Evolutionary conservation across 352 stramenopile genomes (phyloP).

Genomic region (Globisporangium barbulae): DNA sequence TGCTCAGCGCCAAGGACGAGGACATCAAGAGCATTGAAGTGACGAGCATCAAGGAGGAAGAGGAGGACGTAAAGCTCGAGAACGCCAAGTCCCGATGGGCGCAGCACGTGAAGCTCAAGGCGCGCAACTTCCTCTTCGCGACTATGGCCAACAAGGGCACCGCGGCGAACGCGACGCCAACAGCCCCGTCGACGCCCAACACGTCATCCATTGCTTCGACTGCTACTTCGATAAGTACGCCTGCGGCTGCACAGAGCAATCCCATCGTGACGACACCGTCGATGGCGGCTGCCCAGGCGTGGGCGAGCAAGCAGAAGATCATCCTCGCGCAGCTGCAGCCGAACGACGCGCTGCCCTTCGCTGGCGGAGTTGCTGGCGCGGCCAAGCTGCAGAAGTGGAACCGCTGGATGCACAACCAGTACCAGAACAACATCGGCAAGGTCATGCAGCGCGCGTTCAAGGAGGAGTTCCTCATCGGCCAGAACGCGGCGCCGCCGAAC

Average conservation of each 20-base stretch:
- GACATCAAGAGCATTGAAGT: slow-evolving; percentile 70
- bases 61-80: slow-evolving; percentile 79
- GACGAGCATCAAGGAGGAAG: slow-evolving; percentile 84
- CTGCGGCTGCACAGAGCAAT: slow-evolving; percentile 5
- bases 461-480: slow-evolving; percentile 44
- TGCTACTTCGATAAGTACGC: not conserved
- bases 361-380: slow-evolving; percentile 26
- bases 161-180: not conserved
- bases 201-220: not conserved
- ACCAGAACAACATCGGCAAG: slow-evolving; percentile 69
- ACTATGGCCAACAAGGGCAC: slow-evolving; percentile 39
- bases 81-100: slow-evolving; percentile 82
- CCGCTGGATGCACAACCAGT: slow-evolving; percentile 71
- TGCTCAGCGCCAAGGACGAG: slow-evolving; percentile 60
- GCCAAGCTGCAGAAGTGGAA: slow-evolving; percentile 87
- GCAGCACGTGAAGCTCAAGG: slow-evolving; percentile 84
- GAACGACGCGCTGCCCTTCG: slow-evolving; percentile 21
- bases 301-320: slow-evolving; percentile 72
- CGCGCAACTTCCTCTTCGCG: slow-evolving; percentile 69
- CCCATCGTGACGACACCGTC: slow-evolving; percentile 29
- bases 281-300: slow-evolving; percentile 54
- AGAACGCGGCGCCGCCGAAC: slow-evolving; percentile 26
- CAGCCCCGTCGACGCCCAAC: slow-evolving; percentile 10
- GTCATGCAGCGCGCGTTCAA: slow-evolving; percentile 65
- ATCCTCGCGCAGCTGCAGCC: slow-evolving; percentile 55